Evolutionary conservation across 176 grass and related monocot species (phyloP).

Genomic region (Bonia amplexicaulis): DNA sequence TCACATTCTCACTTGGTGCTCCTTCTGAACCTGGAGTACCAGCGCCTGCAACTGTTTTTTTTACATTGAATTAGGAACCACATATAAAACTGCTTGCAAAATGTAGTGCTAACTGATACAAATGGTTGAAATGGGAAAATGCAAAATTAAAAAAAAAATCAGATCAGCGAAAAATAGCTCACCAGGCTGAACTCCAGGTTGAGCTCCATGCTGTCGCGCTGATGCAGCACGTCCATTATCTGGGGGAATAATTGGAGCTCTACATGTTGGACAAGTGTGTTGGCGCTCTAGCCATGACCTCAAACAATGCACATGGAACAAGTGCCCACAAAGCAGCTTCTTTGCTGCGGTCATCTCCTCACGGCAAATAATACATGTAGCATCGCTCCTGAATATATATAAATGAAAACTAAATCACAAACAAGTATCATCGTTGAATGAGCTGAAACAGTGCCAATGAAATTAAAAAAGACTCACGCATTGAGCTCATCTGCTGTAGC

Average conservation of each 20-base stretch:
- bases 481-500: slow-evolving; percentile 77
- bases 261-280: slow-evolving; percentile 92
- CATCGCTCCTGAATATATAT: slow-evolving; percentile 62
- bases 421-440: not conserved
- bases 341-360: slow-evolving; percentile 95
- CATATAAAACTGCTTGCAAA: not conserved
- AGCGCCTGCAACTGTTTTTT: slow-evolving; percentile 29
- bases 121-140: not conserved
- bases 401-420: not conserved
- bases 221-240: slow-evolving; percentile 46
- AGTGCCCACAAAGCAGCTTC: slow-evolving; percentile 86
- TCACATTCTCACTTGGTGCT: slow-evolving; percentile 39
- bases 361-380: slow-evolving; percentile 97
- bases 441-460: not conserved
- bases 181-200: slow-evolving; percentile 68
- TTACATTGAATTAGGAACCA: slow-evolving; percentile 7
- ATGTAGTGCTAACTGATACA: not conserved
- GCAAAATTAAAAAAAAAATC: not conserved
- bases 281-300: slow-evolving; percentile 95
- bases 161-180: slow-evolving; percentile 28
- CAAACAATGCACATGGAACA: slow-evolving; percentile 94
- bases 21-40: slow-evolving; percentile 32
- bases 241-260: slow-evolving; percentile 77
- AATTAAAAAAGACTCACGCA: slow-evolving; percentile 49
- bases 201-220: slow-evolving; percentile 45